Conservation (phyloP, 768 basidiomycete genomes). For the Mycena sanguinolenta region DNA sequence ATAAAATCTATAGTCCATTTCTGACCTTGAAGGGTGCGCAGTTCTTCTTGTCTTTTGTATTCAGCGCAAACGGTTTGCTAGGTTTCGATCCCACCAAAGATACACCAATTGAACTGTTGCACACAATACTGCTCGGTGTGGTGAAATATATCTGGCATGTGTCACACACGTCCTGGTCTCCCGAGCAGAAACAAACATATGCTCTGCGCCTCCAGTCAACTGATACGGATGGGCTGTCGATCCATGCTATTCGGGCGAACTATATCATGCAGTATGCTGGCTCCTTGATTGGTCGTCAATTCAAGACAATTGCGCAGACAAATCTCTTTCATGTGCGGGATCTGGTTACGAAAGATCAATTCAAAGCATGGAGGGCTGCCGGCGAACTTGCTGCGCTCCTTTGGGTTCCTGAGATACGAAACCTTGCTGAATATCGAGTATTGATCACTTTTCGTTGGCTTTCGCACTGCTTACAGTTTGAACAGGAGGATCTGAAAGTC, state of each 20-base stretch:
- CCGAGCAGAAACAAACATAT: constrained; percentile 30
- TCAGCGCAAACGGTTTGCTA: constrained; percentile 1
- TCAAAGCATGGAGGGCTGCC: constrained; percentile 47
- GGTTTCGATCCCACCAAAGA: constrained; percentile 49
- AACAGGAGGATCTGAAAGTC: constrained; percentile 17
- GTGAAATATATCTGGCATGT: constrained; percentile 59
- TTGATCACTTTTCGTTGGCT: constrained; percentile 1
- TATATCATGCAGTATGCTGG: too few species aligned
- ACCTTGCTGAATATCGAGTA: constrained; percentile 52
- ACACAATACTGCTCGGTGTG: too few species aligned
- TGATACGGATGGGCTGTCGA: too few species aligned
- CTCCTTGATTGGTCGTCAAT: too few species aligned
- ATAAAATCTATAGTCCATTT: constrained; percentile 2
- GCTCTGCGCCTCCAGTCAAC: too few species aligned
- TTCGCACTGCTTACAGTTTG: too few species aligned
- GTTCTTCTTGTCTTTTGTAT: neutral
- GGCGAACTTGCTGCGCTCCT: constrained; percentile 53
- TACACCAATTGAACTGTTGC: too few species aligned
- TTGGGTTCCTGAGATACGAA: constrained; percentile 56
- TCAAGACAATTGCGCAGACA: too few species aligned
- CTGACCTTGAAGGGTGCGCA: constrained; percentile 1
- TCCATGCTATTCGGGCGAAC: too few species aligned
- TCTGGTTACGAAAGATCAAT: too few species aligned
- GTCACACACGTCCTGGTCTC: constrained; percentile 46
- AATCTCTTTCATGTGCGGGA: too few species aligned